Percentiles rank a stretch among this genome's conserved stretches.
phyloP scores from a whole-genome alignment of 1,284 basidiomycete species.

The Rhodotorula sp. region DNA sequence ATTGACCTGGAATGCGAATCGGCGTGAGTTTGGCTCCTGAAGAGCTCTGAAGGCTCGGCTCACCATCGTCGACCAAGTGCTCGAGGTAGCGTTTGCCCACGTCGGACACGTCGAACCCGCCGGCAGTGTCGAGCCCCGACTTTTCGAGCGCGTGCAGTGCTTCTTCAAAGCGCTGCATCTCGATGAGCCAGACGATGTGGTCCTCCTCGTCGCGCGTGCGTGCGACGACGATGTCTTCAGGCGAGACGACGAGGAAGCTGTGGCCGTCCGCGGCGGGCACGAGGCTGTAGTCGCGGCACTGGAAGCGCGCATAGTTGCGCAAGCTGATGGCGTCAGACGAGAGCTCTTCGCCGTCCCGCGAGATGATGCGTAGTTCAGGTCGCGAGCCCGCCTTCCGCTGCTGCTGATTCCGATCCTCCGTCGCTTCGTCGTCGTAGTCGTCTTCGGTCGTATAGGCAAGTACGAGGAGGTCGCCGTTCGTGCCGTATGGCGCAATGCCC shows the following conservation, averaged over 20 bases:
- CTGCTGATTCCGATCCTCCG: slow-evolving; percentile 65
- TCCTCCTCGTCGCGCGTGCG: slow-evolving; percentile 83
- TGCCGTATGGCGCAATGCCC: slow-evolving; percentile 76
- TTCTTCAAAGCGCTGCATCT: slow-evolving; percentile 80
- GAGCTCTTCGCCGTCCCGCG: slow-evolving; percentile 82
- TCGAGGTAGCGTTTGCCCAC: slow-evolving; percentile 84
- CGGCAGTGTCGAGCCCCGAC: slow-evolving; percentile 52
- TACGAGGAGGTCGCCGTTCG: slow-evolving; percentile 66
- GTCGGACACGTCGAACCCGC: slow-evolving; percentile 62
- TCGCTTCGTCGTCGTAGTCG: slow-evolving; percentile 58
- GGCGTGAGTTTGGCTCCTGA: background rate
- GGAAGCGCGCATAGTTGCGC: slow-evolving; percentile 74
- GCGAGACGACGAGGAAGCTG: slow-evolving; percentile 76
- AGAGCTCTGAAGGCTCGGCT: slow-evolving; percentile 38
- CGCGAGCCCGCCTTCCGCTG: slow-evolving; percentile 73
- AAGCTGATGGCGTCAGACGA: slow-evolving; percentile 82
- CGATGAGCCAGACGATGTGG: slow-evolving; percentile 90
- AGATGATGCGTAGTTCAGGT: slow-evolving; percentile 91
- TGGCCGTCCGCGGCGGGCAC: slow-evolving; percentile 42
- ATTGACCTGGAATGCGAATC: slow-evolving; percentile 64
- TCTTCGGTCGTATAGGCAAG: slow-evolving; percentile 65
- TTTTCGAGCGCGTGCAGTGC: slow-evolving; percentile 82
- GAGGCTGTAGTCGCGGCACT: slow-evolving; percentile 88
- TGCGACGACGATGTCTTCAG: slow-evolving; percentile 81
- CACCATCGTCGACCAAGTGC: slow-evolving; percentile 73